Evolutionary conservation across 2,329 filamentous ascomycete species (phyloP).

Genomic region (Berkeleyomyces basicola): DNA sequence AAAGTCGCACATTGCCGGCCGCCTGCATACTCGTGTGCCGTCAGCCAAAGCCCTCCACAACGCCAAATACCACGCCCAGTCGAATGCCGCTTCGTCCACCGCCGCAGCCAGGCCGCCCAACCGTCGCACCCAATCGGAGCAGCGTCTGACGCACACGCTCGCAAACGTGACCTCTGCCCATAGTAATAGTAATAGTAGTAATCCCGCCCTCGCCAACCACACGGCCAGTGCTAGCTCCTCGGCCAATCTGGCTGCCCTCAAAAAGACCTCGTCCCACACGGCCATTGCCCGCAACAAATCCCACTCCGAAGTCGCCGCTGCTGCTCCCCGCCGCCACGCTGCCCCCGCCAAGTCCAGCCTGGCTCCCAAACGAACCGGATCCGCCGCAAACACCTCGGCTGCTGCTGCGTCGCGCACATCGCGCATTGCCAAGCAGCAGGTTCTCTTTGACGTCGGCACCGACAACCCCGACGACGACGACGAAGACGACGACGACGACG

Average conservation of each 20-base stretch:
- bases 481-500: conserved; percentile 30
- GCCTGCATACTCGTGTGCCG: conserved; percentile 10
- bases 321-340: conserved; percentile 35
- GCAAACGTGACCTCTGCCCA: conserved; percentile 1
- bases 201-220: not conserved
- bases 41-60: conserved; percentile 12
- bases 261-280: conserved; percentile 12
- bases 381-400: conserved; percentile 8
- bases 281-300: conserved; percentile 11
- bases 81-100: conserved; percentile 2
- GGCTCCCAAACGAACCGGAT: conserved; percentile 29
- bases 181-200: not conserved
- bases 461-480: conserved; percentile 30
- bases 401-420: conserved; percentile 28
- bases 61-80: conserved; percentile 9
- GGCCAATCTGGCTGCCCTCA: not conserved
- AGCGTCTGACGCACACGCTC: conserved; percentile 2
- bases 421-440: conserved; percentile 32
- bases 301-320: conserved; percentile 26
- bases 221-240: not conserved
- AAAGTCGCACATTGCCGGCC: conserved; percentile 12
- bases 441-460: conserved; percentile 47
- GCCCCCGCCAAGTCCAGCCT: conserved; percentile 39
- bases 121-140: conserved; percentile 11
- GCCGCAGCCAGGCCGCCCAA: conserved; percentile 11